Evolutionary conservation across 495 filamentous ascomycete genomes (phyloP).

Genomic region (Rostrohypoxylon terebratum): DNA sequence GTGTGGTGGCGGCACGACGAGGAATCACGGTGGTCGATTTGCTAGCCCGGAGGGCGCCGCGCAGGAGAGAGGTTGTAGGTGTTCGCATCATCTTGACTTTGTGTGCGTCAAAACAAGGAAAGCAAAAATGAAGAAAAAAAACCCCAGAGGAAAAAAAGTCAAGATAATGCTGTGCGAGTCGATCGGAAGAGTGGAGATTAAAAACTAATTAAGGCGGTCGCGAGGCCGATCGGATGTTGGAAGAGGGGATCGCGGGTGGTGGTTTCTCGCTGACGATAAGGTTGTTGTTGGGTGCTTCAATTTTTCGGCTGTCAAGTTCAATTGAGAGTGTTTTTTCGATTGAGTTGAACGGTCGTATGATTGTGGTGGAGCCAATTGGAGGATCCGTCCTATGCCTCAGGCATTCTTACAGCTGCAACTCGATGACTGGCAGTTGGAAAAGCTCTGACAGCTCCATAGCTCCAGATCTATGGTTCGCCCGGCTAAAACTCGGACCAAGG

Average conservation of each 20-base stretch:
- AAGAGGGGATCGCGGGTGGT: slow-evolving; percentile 44
- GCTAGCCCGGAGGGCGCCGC: slow-evolving; percentile 57
- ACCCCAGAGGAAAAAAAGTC: slow-evolving; percentile 24
- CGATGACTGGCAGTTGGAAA: slow-evolving; percentile 15
- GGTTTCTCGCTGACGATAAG: slow-evolving; percentile 42
- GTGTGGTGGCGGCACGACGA: slow-evolving; percentile 74
- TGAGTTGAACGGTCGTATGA: slow-evolving; percentile 45
- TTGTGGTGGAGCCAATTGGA: slow-evolving; percentile 45
- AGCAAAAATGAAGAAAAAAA: slow-evolving; percentile 9
- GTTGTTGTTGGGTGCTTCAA: slow-evolving; percentile 40
- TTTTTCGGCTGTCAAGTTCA: slow-evolving; percentile 30
- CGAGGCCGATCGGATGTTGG: slow-evolving; percentile 37
- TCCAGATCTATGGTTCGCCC: slow-evolving; percentile 17
- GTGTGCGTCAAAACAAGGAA: slow-evolving; percentile 1
- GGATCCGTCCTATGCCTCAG: slow-evolving; percentile 39
- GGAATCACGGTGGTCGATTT: slow-evolving; percentile 59
- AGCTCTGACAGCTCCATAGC: slow-evolving; percentile 33
- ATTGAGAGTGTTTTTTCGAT: slow-evolving; percentile 48
- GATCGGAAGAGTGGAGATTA: slow-evolving; percentile 56
- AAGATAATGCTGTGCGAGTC: slow-evolving; percentile 36
- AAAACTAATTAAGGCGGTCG: slow-evolving; percentile 56
- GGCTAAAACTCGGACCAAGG: slow-evolving; percentile 50
- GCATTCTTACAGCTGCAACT: slow-evolving; percentile 15
- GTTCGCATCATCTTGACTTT: slow-evolving; percentile 57
- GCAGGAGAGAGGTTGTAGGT: slow-evolving; percentile 53